These are phyloP conservation scores for Oryza nivara DNA, from an alignment of 176 grass and related monocot species.

Conservation along the genomic window DNA sequence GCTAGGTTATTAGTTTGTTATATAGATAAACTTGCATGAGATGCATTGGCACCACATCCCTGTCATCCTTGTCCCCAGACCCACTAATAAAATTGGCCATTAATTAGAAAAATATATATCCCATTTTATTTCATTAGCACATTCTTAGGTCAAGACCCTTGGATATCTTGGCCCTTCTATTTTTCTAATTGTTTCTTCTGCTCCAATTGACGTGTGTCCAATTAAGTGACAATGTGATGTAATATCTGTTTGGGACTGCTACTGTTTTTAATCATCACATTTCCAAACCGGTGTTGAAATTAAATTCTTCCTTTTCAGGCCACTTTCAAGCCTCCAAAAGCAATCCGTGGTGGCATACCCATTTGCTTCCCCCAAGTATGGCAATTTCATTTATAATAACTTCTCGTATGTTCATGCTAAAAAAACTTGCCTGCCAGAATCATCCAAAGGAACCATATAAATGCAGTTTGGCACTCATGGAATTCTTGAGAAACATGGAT, in stretches of 20 bases:
- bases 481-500: constrained; percentile 75
- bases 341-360: constrained; percentile 86
- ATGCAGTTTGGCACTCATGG: constrained; percentile 80
- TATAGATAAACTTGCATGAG: constrained; percentile 23
- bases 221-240: neutral
- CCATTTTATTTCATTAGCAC: neutral
- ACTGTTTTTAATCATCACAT: constrained; percentile 4
- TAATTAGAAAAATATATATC: neutral
- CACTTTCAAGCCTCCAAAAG: constrained; percentile 73
- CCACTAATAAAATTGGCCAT: neutral
- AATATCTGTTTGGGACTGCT: constrained; percentile 11
- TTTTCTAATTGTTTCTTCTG: neutral
- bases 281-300: neutral
- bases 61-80: constrained; percentile 27
- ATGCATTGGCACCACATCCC: neutral
- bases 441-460: constrained; percentile 35
- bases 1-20: constrained; percentile 23
- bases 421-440: neutral
- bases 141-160: neutral
- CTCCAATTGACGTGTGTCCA: neutral
- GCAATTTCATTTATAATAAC: constrained; percentile 33
- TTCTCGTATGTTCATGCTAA: constrained; percentile 3
- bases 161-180: constrained; percentile 15
- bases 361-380: constrained; percentile 98
- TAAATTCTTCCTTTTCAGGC: constrained; percentile 47